Base-by-base conservation (phyloP, 2,329 filamentous ascomycete genomes). In the Trichoderma harzianum region DNA sequence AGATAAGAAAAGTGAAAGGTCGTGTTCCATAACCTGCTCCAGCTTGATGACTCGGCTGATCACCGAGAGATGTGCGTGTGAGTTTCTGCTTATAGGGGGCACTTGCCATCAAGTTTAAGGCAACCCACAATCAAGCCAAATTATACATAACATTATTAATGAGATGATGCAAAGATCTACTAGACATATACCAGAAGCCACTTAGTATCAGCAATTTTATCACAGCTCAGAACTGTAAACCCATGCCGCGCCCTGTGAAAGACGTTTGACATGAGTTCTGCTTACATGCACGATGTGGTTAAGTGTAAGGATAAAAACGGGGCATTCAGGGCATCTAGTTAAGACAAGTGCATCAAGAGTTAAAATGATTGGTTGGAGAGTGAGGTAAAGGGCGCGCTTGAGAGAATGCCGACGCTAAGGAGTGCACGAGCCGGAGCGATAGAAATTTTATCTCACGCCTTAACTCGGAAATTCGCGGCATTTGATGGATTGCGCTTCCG, bases 401-500 rank as follows among this genome's bases (percentile, higher is more conserved):
- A 55, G 53, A n/a, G 26, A 69, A n/a, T 69, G 36, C 55, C 66
- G 66, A 61, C 36, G 66, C 66, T 61, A 69, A 61, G 21, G 36
- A 8, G 57, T 32, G 66, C 66, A 69, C 66, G 66, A 55, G 55
- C 66, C 66, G 53, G 28, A 51, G 57, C 55, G 34, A 69, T 26
- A 11, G 36, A 61, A 51, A 34, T 61, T 69, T 30, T 34, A 30
- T 0, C 18, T 39, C 39, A 14, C 60, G 36, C 21, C 65, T 51
- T 61, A 57, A n/a, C 55, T 28, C 64, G 66, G 55, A 61, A 69
- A 51, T 61, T 61, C 60, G 66, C 66, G 66, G 39, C n/a, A 57
- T 30, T 30, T 32, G 24, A 10, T 28, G 10, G 24, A 14, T 30
- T 67, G 63, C 3, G 18, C 14, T 34, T 65, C 11, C 24, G 4